Conservation (phyloP, 768 basidiomycete genomes). For the Boletales sp. region DNA sequence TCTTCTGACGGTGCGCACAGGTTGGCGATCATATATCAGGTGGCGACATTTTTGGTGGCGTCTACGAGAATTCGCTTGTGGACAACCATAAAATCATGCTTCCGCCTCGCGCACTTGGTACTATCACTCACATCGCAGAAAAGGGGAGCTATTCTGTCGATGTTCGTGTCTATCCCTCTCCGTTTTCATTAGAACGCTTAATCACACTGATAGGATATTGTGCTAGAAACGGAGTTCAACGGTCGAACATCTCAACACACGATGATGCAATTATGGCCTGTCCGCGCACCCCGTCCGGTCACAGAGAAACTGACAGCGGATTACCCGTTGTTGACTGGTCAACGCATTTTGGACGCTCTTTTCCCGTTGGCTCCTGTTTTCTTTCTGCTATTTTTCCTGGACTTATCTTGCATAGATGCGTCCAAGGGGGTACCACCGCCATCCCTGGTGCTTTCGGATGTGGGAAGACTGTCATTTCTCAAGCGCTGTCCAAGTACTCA, state of each 20-base stretch:
- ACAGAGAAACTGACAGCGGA: constrained; percentile 94
- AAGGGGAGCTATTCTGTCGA: constrained; percentile 91
- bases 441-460: constrained; percentile 99
- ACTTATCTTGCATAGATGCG: constrained; percentile 54
- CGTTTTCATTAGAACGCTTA: background rate
- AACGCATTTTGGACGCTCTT: constrained; percentile 93
- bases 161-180: constrained; percentile 43
- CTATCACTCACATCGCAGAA: constrained; percentile 89
- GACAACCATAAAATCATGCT: constrained; percentile 98
- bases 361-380: constrained; percentile 69
- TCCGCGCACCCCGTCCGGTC: constrained; percentile 93
- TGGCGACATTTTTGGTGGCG: constrained; percentile 92
- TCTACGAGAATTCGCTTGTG: constrained; percentile 96
- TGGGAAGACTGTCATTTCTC: constrained; percentile 98
- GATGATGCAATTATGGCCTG: constrained; percentile 99
- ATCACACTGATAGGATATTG: constrained; percentile 63
- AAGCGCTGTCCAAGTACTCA: constrained; percentile 96
- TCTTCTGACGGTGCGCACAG: constrained; percentile 35
- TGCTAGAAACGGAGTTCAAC: constrained; percentile 96
- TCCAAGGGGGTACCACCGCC: constrained; percentile 93
- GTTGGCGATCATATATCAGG: constrained; percentile 97
- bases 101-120: constrained; percentile 89
- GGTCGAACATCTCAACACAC: constrained; percentile 91
- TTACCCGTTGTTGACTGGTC: constrained; percentile 89
- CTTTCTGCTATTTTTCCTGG: background rate